These are phyloP conservation scores for Plasmodium sp. DNA, from an alignment of 169 alveolate genomes.

Conservation along the genomic window DNA sequence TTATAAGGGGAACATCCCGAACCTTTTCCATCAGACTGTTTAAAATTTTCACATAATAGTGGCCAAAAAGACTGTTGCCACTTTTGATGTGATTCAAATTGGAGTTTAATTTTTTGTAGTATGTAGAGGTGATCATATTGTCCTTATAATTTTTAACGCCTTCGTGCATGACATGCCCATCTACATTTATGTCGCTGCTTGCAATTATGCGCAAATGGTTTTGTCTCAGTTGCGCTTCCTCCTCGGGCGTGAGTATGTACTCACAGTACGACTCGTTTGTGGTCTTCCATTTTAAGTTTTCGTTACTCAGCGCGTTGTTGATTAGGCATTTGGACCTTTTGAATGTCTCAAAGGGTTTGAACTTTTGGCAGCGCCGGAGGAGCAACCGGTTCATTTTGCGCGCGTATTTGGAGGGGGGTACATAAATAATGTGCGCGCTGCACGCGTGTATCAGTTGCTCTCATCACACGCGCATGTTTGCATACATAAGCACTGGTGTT, in stretches of 20 bases:
- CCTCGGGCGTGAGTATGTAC: constrained; percentile 52
- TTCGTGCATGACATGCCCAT: constrained; percentile 39
- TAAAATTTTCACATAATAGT: constrained; percentile 23
- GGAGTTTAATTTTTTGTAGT: constrained; percentile 38
- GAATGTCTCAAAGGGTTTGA: not conserved
- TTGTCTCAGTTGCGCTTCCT: constrained; percentile 33
- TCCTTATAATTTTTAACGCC: constrained; percentile 39
- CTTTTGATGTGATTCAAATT: constrained; percentile 26
- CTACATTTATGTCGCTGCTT: constrained; percentile 33
- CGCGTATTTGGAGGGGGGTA: not conserved
- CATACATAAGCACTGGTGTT: not conserved
- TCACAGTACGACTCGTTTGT: constrained; percentile 71
- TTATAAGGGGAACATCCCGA: constrained; percentile 29
- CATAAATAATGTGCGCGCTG: not conserved
- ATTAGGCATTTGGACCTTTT: constrained; percentile 65
- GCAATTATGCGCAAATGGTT: constrained; percentile 29
- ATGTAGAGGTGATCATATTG: constrained; percentile 37
- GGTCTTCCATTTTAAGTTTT: constrained; percentile 59
- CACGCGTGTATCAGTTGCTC: not conserved
- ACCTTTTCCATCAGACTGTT: constrained; percentile 17
- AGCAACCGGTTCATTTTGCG: constrained; percentile 34
- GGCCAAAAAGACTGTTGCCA: constrained; percentile 1
- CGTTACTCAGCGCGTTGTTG: constrained; percentile 14
- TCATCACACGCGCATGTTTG: not conserved
- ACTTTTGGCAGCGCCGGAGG: not conserved